Evolutionary conservation across 495 filamentous ascomycete genomes (phyloP), one percentile per base, ranked within the genome.

Genomic region (Aspergillus funiculosus): DNA sequence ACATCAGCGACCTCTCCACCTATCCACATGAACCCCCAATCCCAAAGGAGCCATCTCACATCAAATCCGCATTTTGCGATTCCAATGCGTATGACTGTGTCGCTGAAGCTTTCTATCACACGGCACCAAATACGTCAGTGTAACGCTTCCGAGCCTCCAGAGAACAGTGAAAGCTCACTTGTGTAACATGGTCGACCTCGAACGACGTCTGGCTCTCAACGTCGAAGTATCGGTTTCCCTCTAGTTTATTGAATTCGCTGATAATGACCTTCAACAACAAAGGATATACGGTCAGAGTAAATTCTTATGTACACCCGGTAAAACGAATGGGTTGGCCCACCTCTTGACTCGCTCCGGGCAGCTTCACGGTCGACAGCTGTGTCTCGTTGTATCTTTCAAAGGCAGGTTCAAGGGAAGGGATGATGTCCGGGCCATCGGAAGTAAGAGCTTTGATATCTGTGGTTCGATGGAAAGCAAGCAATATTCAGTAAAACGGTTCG

Each of bases 361-460:
- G 78, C 71, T 94, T 95, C 40, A 86, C 81, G 6, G 86, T 86
- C 21, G 80, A 66, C 61, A 96, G 83, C 64, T 99, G 94, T 64
- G 87, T 83, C 63, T 96, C 90, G 58, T 95, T 97, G 77, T 99
- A 96, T 64, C 83, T 86, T 67, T 90, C 76, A 67, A 96, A 92
- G 0, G 92, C 89, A 2, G 89, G 87, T 4, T 68, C 73, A 8
- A 95, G 82, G 28, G 84, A 80, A 41, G 76, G 62, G 20, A 90
- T 65, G 29, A 91, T 66, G 36, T 75, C 71, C 7, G 81, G 78
- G 19, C 78, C 81, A 54, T 89, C 81, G 61, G 75, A 68, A 13
- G 85, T 89, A 28, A 99, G 73, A 37, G 79, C 66, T 63, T 96
- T 95, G 72, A 99, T 87, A 59, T 94, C 92, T 97, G 58, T 28